Conservation (phyloP, 2,329 filamentous ascomycete genomes). For the Alternaria conjuncta region DNA sequence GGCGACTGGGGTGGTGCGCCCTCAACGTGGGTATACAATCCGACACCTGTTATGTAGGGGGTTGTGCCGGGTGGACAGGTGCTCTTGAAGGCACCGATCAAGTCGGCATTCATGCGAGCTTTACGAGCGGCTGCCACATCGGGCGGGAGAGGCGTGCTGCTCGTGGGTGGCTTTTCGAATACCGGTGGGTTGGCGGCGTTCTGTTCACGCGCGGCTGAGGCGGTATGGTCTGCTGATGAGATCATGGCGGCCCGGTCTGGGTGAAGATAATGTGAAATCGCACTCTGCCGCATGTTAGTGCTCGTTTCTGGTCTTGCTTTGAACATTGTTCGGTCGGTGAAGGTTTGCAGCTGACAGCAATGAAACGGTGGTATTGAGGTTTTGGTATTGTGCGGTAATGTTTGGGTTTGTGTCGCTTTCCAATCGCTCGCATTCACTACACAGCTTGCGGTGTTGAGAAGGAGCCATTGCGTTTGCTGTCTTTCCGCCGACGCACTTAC, state of each 20-base stretch:
- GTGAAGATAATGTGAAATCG: neutral
- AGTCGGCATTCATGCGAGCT: slow-evolving; percentile 28
- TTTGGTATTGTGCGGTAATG: neutral
- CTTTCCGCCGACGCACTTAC: neutral
- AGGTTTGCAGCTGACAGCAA: neutral
- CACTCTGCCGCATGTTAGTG: neutral
- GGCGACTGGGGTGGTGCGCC: neutral
- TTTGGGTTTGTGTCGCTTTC: neutral
- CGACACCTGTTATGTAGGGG: slow-evolving; percentile 28
- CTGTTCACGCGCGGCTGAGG: neutral
- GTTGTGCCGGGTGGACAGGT: neutral
- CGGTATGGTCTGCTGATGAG: neutral
- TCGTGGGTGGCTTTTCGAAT: neutral
- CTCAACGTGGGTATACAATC: slow-evolving; percentile 35
- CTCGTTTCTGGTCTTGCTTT: neutral
- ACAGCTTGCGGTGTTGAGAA: neutral
- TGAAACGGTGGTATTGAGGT: neutral
- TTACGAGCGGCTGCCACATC: slow-evolving; percentile 17
- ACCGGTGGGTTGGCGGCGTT: neutral
- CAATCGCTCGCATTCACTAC: neutral
- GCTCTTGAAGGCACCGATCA: slow-evolving; percentile 19
- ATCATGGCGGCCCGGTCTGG: neutral
- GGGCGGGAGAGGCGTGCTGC: slow-evolving; percentile 7
- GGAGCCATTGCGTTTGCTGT: neutral
- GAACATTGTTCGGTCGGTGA: neutral